A percentile compares a stretch with the other conserved stretches of the same genome.
Evolutionary conservation across 73 alveolate genomes (phyloP).

Genomic region (Paramecium bursaria): DNA sequence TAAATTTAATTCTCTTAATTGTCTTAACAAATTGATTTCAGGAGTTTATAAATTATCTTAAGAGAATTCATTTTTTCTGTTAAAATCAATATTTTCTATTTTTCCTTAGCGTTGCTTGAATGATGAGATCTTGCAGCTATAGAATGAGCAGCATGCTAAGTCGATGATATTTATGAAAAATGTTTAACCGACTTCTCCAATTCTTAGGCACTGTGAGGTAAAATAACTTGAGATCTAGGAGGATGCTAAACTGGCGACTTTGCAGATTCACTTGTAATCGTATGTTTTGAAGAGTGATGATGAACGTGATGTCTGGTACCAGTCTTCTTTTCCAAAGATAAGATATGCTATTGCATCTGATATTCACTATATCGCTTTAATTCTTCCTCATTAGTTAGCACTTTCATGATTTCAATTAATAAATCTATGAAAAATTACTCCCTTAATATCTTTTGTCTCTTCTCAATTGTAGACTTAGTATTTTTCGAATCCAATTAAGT

Average conservation of each 20-base stretch:
- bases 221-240: background rate
- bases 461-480: conserved; percentile 34
- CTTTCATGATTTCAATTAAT: conserved; percentile 57
- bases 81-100: conserved; percentile 22
- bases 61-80: conserved; percentile 48
- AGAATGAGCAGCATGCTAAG: too few species aligned
- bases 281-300: too few species aligned
- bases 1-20: conserved; percentile 46
- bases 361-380: conserved; percentile 55
- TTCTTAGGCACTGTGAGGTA: background rate
- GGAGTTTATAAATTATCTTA: conserved; percentile 29
- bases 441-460: conserved; percentile 54
- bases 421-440: conserved; percentile 68
- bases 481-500: conserved; percentile 57
- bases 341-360: conserved; percentile 5
- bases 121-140: background rate
- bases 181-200: background rate
- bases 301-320: too few species aligned
- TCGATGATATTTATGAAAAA: too few species aligned
- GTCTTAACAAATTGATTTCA: conserved; percentile 37
- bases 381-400: conserved; percentile 50
- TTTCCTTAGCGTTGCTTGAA: background rate
- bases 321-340: conserved; percentile 51
- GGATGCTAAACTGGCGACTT: background rate
- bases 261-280: too few species aligned